Evolutionary conservation across 352 stramenopile species (phyloP), one percentile per base, ranked within the genome.

Genomic region (Globisporangium okanoganense): DNA sequence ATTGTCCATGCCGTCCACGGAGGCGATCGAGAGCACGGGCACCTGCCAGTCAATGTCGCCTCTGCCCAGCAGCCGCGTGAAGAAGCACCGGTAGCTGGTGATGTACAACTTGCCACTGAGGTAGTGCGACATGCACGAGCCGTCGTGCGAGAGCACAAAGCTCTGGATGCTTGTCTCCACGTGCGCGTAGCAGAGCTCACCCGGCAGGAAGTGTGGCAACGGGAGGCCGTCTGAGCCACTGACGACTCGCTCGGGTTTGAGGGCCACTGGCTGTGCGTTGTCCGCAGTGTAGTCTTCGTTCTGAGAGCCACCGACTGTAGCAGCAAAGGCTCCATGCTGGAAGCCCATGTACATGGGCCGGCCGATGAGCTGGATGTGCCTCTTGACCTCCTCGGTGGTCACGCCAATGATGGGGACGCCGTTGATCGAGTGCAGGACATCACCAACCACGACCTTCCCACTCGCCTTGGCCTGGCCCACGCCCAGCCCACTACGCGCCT

Each of bases 21-120:
- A 83, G 20, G 69, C 56, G 55, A 95, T 92, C 14, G 83, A 90
- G 2, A 95, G 70, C 35, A 94, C 79, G 0, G 85, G 82, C 5
- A 92, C 69, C 24, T 94, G 82, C 85, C 82, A 92, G 33, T 86
- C 79, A 22, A 92, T 77, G 35, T 84, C 74, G 16, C 69, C 68
- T 24, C 57, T 62, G 31, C 66, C 76, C 16, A 90, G 62, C 8
- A 88, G 24, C 10, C 73, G 73, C 18, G 72, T 86, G 66, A 93
- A 95, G 31, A 90, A 72, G 43, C 85, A 95, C 9, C 85, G 83
- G 49, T 93, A 95, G 63, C 88, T 95, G 13, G 82, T 93, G 41
- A 95, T 80, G 49, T 83, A 93, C 51, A 95, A 71, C 51, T 87
- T 89, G 2, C 85, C 85, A 31, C 72, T 82, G 43, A 90, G 77